Conservation (phyloP, 2,329 filamentous ascomycete genomes). For the Neocatenulostroma microsporum region DNA sequence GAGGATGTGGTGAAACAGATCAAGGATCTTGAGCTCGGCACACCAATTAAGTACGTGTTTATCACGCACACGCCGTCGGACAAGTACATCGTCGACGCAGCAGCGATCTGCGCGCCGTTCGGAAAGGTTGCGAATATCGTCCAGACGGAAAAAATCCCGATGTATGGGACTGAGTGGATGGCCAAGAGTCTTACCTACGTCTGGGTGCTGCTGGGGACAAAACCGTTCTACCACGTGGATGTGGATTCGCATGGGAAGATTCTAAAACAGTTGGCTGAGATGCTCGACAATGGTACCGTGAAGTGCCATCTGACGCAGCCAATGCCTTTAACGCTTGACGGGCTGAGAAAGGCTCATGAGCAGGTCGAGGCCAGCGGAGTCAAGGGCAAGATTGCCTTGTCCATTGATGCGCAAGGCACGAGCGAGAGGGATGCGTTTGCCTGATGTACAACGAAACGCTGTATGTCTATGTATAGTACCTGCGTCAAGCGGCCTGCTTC, state of each 20-base stretch:
- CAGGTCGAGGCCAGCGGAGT: constrained; percentile 32
- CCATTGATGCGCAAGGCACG: constrained; percentile 20
- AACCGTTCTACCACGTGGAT: constrained; percentile 34
- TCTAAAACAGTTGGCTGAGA: constrained; percentile 29
- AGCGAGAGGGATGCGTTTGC: constrained; percentile 7
- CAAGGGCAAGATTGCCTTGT: constrained; percentile 33
- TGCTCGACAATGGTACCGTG: constrained; percentile 32
- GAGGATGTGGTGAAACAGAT: constrained; percentile 35
- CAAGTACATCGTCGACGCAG: constrained; percentile 34
- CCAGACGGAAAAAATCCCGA: constrained; percentile 34
- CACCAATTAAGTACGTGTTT: constrained; percentile 37
- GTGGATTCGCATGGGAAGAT: constrained; percentile 35
- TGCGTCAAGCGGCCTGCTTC: no score
- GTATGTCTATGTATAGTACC: no score
- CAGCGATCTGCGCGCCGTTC: constrained; percentile 36
- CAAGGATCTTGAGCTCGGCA: constrained; percentile 28
- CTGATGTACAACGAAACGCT: no score
- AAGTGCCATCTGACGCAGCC: constrained; percentile 34
- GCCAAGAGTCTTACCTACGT: constrained; percentile 38
- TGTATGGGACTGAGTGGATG: constrained; percentile 43
- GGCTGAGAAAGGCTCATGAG: constrained; percentile 35
- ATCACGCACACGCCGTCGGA: constrained; percentile 36
- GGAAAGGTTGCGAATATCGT: constrained; percentile 42
- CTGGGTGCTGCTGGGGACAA: constrained; percentile 38
- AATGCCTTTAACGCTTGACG: constrained; percentile 31